Evolutionary conservation across 208 protist species (phyloP), one percentile per base, ranked within the genome.

Genomic region (Acanthamoeba castellanii): DNA sequence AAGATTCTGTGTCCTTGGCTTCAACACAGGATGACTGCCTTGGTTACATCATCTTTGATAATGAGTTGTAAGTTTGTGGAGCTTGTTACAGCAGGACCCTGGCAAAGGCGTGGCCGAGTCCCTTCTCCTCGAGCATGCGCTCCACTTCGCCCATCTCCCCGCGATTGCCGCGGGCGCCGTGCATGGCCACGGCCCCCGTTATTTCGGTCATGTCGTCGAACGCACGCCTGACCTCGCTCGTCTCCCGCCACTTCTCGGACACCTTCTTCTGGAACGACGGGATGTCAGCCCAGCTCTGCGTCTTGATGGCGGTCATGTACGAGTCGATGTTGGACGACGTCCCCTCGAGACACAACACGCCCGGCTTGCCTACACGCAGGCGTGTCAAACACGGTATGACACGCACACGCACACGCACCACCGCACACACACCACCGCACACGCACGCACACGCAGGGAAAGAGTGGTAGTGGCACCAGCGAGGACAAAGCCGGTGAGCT

Each of bases 191-290:
- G 5, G n/a, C 13, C n/a, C 9, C 13, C 9, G 64, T 72, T 11
- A 72, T 72, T 16, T 72, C 64, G n/a, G 64, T 72, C 64, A 72
- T 72, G n/a, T 27, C n/a, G 64, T 72, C 64, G 64, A 72, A 72
- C n/a, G 30, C 64, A 27, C 64, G 64, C 32, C 64, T 22, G 64
- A 72, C 64, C 22, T 72, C n/a, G 64, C 9, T 72, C 64, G 11
- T 11, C n/a, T 72, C 64, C 18, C 64, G 64, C 64, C 64, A 72
- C n/a, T 72, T 72, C 30, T 72, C 64, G 5, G n/a, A 37, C 64
- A 72, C 64, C 64, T 72, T 72, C 64, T 72, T 72, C 64, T 72
- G 64, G 64, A 72, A 72, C 64, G 64, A 72, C 4, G 64, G 64
- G 9, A 72, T 34, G 64, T 72, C 64, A 27, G 64, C 64, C 64